Evolutionary conservation across 192 early-diverging fungal species (phyloP), one percentile per base, ranked within the genome.

Genomic region (Piromyces finnis): DNA sequence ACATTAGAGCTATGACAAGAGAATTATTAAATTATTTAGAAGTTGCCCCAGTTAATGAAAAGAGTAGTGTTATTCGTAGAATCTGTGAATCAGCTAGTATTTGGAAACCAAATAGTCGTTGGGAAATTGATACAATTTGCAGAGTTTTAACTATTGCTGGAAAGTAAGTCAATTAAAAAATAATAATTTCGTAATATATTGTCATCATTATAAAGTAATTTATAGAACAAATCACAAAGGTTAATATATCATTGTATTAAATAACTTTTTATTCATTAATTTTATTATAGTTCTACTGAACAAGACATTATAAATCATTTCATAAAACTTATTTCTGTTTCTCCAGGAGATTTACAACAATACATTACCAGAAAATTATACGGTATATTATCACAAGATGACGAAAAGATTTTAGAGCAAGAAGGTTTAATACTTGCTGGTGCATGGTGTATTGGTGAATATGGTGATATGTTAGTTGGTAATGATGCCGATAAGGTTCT

Each of bases 381-480:
- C 85, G 87, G 90, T 29, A 90, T 95, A 78, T 90, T 98, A 78
- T 92, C 91, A 36, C 81, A 81, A 32, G 86, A 88, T 85, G 87
- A 88, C 79, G 94, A 95, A 79, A 91, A 90, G 82, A 89, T 90
- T 32, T 79, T 85, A 28, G 83, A 87, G 77, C 92, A 97, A 87
- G 95, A 97, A 83, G 94, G 93, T 14, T 89, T 98, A 79, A 92
- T 96, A 28, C 87, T 96, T 82, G 94, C 94, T 29, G 93, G 92
- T 41, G 89, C 94, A 11, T 99, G 98, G 98, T 89, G 93, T 78
- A 91, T 98, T 84, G 98, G 98, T 77, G 98, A 99, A 85, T 98
- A 93, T 84, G 98, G 96, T 32, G 97, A 99, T 83, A 84, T 95
- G 15, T 89, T 99, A 28, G 91, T 95, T 29, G 80, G 77, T 28